phyloP scores from a whole-genome alignment of 179 eudicot species.

The Beta macrorhiza region DNA sequence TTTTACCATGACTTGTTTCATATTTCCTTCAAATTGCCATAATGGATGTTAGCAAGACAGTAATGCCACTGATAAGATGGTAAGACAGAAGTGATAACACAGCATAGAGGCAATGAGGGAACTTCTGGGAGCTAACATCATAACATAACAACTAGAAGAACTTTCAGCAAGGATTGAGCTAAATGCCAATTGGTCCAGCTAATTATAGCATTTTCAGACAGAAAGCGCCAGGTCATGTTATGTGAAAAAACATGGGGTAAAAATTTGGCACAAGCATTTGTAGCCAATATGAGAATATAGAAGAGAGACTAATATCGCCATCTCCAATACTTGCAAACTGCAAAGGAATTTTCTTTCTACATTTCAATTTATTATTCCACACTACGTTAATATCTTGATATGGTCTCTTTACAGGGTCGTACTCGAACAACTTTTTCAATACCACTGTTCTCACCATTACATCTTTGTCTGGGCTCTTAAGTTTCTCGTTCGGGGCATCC shows the following conservation, averaged over 20 bases:
- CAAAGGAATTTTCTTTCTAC: not conserved
- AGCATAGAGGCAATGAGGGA: not conserved
- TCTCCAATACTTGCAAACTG: not conserved
- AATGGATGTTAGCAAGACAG: not conserved
- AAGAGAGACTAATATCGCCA: not conserved
- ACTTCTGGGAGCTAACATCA: not conserved
- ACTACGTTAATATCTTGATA: not conserved
- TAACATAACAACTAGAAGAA: not conserved
- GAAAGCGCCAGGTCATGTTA: not conserved
- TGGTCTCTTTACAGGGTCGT: not conserved
- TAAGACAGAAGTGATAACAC: not conserved
- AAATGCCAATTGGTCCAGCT: not conserved
- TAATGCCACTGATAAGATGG: not conserved
- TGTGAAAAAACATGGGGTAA: not conserved
- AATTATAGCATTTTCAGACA: not conserved
- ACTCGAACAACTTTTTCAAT: constrained; percentile 4
- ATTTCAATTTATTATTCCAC: not conserved
- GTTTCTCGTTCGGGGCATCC: constrained; percentile 18
- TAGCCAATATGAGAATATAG: not conserved
- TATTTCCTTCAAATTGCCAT: not conserved
- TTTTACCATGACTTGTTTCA: not conserved
- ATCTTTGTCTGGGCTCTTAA: constrained; percentile 27
- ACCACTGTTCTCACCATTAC: constrained; percentile 37
- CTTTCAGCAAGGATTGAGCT: constrained; percentile 1
- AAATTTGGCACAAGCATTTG: not conserved